A percentile compares a stretch with the other conserved stretches of the same genome.
Evolutionary conservation across 805 yeast genomes (phyloP).

Genomic region (Nakazawaea ernobii): DNA sequence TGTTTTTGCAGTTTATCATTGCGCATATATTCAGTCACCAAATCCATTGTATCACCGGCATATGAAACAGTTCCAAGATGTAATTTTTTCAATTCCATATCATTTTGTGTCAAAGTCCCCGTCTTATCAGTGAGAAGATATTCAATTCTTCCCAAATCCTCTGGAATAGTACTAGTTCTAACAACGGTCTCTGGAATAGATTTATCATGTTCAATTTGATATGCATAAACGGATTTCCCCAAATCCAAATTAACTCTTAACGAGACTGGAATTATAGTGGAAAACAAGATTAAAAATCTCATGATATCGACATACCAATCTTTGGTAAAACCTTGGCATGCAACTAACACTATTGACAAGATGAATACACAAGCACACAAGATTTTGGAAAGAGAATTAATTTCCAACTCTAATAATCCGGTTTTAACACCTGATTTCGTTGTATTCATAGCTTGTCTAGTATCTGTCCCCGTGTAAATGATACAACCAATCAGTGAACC

Average conservation of each 20-base stretch:
- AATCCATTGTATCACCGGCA: slow-evolving; percentile 87
- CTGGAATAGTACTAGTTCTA: slow-evolving; percentile 96
- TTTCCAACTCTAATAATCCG: slow-evolving; percentile 86
- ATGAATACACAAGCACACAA: slow-evolving; percentile 82
- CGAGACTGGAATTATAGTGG: slow-evolving; percentile 95
- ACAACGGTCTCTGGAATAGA: slow-evolving; percentile 85
- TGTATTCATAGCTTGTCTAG: slow-evolving; percentile 93
- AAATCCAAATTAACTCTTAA: slow-evolving; percentile 90
- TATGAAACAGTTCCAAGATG: slow-evolving; percentile 92
- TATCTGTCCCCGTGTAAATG: slow-evolving; percentile 86
- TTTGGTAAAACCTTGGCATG: slow-evolving; percentile 63
- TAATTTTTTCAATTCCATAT: slow-evolving; percentile 91
- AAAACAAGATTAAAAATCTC: slow-evolving; percentile 86
- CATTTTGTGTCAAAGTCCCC: slow-evolving; percentile 96
- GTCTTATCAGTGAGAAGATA: slow-evolving; percentile 91
- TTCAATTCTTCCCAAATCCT: slow-evolving; percentile 93
- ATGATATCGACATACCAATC: slow-evolving; percentile 89
- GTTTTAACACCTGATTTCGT: slow-evolving; percentile 81
- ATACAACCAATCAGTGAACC: slow-evolving; percentile 88
- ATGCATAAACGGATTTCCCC: slow-evolving; percentile 93
- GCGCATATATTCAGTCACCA: slow-evolving; percentile 65
- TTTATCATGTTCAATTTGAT: slow-evolving; percentile 85
- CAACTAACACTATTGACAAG: slow-evolving; percentile 71
- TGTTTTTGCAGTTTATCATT: slow-evolving; percentile 22
- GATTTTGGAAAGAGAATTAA: slow-evolving; percentile 81